Evolutionary conservation across 208 protist species (phyloP), one percentile per base, ranked within the genome.

Genomic region (Phytomonas sp.): DNA sequence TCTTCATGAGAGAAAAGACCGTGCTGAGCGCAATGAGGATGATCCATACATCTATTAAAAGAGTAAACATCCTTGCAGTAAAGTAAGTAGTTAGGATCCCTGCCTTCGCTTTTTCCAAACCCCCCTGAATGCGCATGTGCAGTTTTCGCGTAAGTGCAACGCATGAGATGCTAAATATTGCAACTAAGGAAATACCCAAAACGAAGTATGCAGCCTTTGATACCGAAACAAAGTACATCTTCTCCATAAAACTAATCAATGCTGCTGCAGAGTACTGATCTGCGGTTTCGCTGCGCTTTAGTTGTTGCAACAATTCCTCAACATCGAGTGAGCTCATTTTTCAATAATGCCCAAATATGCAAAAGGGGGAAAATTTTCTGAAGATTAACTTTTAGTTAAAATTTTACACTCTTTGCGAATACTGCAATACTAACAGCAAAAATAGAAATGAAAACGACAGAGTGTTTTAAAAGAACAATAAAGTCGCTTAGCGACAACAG

Each of bases 1-100:
- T 56, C 34, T 59, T 56, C 71, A 80, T 76, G 19, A 74, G 56
- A 37, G 64, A 64, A 67, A 77, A 71, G 62, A 73, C 72, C 16
- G 63, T 70, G 68, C 76, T 75, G 14, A 56, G 52, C n/a, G 45
- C 52, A 67, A 69, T 75, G 31, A 74, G 37, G 1, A 62, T 16
- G 2, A 77, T 4, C 76, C 70, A 76, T 26, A 61, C 30, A 14
- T 62, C 14, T 26, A 75, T 31, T 26, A 61, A 61, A 31, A 61
- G 10, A 31, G 56, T 31, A 31, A 31, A 31, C 34, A 8, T 37
- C 34, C 34, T 8, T 8, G 34, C 34, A 37, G 3, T 37, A 8
- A 37, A 37, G 8, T 37, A 37, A 37, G 34, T 37, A 8, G 34
- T 37, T 37, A 37, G 34, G 34, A 37, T 37, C 34, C 34, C 34